Evolutionary conservation across 164 flowering plant species (phyloP).

Genomic region (Umbilicus rupestris): DNA sequence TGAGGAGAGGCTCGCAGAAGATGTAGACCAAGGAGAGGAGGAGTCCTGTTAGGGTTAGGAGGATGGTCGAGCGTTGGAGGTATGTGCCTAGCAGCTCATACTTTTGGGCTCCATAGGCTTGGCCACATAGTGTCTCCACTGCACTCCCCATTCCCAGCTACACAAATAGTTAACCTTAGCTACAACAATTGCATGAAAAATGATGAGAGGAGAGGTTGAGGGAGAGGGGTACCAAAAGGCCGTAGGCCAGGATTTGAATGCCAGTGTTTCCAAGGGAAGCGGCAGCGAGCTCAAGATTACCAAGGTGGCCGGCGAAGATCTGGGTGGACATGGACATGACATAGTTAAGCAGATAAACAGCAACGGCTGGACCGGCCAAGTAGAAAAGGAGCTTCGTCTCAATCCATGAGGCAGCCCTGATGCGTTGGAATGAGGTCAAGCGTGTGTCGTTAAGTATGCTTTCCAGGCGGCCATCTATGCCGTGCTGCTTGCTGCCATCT

Average conservation of each 20-base stretch:
- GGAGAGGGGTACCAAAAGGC: slow-evolving; percentile 23
- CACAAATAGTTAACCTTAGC: background rate
- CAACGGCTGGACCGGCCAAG: slow-evolving; percentile 24
- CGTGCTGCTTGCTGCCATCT: background rate
- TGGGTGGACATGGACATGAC: slow-evolving; percentile 27
- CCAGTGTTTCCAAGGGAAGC: slow-evolving; percentile 32
- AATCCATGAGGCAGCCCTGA: slow-evolving; percentile 16
- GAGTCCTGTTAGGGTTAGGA: slow-evolving; percentile 29
- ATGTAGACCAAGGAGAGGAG: slow-evolving; percentile 38
- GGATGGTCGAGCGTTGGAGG: slow-evolving; percentile 37
- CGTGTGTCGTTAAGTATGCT: background rate
- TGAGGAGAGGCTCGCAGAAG: slow-evolving; percentile 32
- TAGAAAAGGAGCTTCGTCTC: slow-evolving; percentile 19
- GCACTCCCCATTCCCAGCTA: slow-evolving; percentile 69
- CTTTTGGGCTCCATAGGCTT: slow-evolving; percentile 43
- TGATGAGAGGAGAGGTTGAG: background rate
- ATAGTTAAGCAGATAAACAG: slow-evolving; percentile 18
- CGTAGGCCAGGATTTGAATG: slow-evolving; percentile 27
- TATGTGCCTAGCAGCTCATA: slow-evolving; percentile 46
- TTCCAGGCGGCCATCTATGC: background rate
- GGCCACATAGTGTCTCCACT: slow-evolving; percentile 55
- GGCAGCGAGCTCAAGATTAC: slow-evolving; percentile 31
- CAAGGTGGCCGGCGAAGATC: slow-evolving; percentile 28
- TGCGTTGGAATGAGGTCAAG: slow-evolving; percentile 5
- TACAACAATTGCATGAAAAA: background rate